These are phyloP conservation scores for Pseudevernia furfuracea DNA, from an alignment of 495 filamentous ascomycete genomes.

Conservation along the genomic window DNA sequence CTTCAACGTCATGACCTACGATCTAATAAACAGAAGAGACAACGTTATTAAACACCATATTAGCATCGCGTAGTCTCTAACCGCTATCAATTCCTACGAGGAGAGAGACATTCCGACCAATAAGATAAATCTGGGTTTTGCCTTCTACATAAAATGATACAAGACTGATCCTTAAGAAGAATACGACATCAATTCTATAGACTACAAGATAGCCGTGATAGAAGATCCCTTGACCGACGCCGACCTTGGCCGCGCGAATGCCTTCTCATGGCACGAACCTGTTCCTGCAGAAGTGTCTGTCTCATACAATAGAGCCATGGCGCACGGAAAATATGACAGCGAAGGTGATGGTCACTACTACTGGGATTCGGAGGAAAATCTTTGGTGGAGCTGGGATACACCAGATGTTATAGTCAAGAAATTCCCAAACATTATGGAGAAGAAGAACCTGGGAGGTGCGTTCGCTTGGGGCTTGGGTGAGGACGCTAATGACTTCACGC, in stretches of 20 bases:
- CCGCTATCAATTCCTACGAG: constrained; percentile 53
- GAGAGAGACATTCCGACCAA: constrained; percentile 46
- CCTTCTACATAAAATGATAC: constrained; percentile 70
- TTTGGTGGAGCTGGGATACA: constrained; percentile 76
- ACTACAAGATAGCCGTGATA: constrained; percentile 54
- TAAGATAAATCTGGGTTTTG: constrained; percentile 65
- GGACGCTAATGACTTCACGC: constrained; percentile 52
- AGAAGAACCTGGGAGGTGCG: constrained; percentile 56
- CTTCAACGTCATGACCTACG: constrained; percentile 75
- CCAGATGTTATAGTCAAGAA: constrained; percentile 54
- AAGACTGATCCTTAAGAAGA: constrained; percentile 45
- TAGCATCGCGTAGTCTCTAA: constrained; percentile 47
- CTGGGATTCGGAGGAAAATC: constrained; percentile 49
- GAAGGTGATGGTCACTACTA: constrained; percentile 60
- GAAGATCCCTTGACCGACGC: constrained; percentile 58
- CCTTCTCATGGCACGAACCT: constrained; percentile 53
- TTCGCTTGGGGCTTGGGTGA: constrained; percentile 72
- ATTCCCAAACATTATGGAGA: constrained; percentile 51
- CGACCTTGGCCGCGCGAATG: constrained; percentile 56
- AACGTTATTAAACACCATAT: constrained; percentile 60
- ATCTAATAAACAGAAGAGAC: constrained; percentile 70
- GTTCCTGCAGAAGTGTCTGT: constrained; percentile 39
- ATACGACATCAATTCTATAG: constrained; percentile 44
- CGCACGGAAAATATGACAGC: constrained; percentile 50
- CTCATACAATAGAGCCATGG: constrained; percentile 45